Evolutionary conservation across 1,284 basidiomycete genomes (phyloP), one percentile per base, ranked within the genome.

Genomic region (Mycosarcoma mackinlayi): DNA sequence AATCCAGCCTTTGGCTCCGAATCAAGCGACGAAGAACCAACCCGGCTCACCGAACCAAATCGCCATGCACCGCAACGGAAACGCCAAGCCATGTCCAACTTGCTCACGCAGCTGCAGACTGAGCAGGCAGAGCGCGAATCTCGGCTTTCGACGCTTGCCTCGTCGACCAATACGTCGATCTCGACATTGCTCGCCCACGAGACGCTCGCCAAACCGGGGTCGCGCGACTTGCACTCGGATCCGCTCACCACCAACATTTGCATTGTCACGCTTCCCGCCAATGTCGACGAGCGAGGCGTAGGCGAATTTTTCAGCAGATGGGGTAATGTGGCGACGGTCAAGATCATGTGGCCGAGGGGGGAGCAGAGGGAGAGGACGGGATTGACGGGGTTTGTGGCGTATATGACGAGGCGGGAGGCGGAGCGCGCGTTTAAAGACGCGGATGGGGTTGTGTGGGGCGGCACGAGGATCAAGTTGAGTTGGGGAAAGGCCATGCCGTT

Each of bases 401-500:
- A 90, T 84, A 96, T 98, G 93, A 91, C 89, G 64, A 88, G 95
- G 31, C 87, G 87, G 61, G 93, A 95, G 77, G 95, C 96, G 3
- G 94, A 98, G 80, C 85, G 84, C 33, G 94, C 94, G 2, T 85
- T 95, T 18, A 88, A 89, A 21, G 90, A 94, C 77, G 87, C 92
- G 47, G 94, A 98, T 76, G 94, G 94, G 0, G 89, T 89, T 60
- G 91, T 93, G 46, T 98, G 94, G 94, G 91, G 91, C 57, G 94
- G 93, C 0, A 90, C 87, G 34, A 83, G 91, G 23, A 84, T 98
- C 18, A 87, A 91, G 24, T 90, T 94, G 14, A 92, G 93, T 18
- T 98, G 95, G 94, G 94, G 94, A 75, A 98, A 97, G 83, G 90
- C 92, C 2, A 92, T 98, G 16, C 90, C 92, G 7, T 85, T 95